Evolutionary conservation across 1,284 basidiomycete species (phyloP), one percentile per base, ranked within the genome.

Genomic region (Mycena sp.): DNA sequence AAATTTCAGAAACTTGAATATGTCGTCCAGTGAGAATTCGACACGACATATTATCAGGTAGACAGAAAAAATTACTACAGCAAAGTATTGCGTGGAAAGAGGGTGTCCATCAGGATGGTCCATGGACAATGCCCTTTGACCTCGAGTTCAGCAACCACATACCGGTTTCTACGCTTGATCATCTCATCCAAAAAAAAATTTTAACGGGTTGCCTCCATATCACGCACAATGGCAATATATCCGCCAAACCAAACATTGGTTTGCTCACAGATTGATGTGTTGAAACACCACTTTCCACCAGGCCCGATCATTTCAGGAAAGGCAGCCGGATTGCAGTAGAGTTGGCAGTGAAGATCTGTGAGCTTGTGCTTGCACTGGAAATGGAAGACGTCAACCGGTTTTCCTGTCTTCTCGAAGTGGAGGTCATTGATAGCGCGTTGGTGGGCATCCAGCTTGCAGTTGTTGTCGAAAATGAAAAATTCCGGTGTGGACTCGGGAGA

Each of bases 151-250:
- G 55, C 56, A 12, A 61, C 23, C 16, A 57, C 45, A 40, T 57
- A 48, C 25, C 55, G 32, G 59, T 78, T 78, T 10, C 70, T 55
- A 1, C 66, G 58, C 52, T 71, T 72, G 30, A 79, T 73, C 72
- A 78, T 73, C 61, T 79, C 76, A 63, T 80, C 78, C 1, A 79
- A 68, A 51, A 75, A 76, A 58, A 79, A 80, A 30, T 75, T 70
- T 61, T 72, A 80, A 3, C 49, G 50, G 2, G 46, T 58, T n/a
- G 38, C 50, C 41, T 53, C 40, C 77, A 81, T 80, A 46, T 80
- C 77, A 0, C 73, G 66, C 1, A 74, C 58, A 6, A 80, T 76
- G 0, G 78, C 53, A 17, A 73, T 73, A 61, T 71, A 81, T 1
- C 73, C 70, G 1, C 76, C 76, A 41, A 79, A 61, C 79, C 79